Base-by-base conservation (phyloP, 2,329 filamentous ascomycete species). In the Bipolaris gigantea region DNA sequence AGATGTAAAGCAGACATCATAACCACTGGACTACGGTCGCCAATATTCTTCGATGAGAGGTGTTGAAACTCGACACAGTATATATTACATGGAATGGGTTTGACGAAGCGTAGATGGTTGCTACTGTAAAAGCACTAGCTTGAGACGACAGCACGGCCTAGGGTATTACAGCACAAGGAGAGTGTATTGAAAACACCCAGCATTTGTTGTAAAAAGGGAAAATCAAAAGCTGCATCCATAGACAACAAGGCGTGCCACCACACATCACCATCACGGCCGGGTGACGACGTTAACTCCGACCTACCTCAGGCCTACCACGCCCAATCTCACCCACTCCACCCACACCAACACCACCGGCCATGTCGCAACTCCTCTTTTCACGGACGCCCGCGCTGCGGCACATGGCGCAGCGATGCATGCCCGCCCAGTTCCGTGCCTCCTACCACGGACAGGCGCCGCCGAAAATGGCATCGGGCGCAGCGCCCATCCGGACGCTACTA, bases 1-100 rank as follows among this genome's bases (percentile, higher is more conserved):
- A 21, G 57, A 68, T 72, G 70, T 73, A 72, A 73, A 70, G 69
- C 69, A 71, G 68, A 73, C 68, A 71, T 73, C 67, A 72, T 73
- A 63, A 73, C 70, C 69, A 71, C 70, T 65, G 61, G 61, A 64
- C 59, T 61, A 61, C 49, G 55, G 53, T 48, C 57, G 59, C 55
- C 48, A 25, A 13, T 18, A 35, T 33, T 15, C 2, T 44, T 55
- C 39, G 52, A 41, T 52, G 42, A 13, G 10, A 5, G 3, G 45
- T 25, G 5, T 11, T 11, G 0, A 2, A 9, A 19, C 13, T 18
- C n/a, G 15, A 23, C 2, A 3, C 1, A 36, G 4, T 3, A 0
- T 36, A 36, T 9, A 2, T 5, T 36, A 36, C 7, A 11, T 15
- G 2, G n/a, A 4, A 23, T 8, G 3, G 8, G 2, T 15, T 23